phyloP scores from a whole-genome alignment of 768 basidiomycete species.

The Mycena belliarum region DNA sequence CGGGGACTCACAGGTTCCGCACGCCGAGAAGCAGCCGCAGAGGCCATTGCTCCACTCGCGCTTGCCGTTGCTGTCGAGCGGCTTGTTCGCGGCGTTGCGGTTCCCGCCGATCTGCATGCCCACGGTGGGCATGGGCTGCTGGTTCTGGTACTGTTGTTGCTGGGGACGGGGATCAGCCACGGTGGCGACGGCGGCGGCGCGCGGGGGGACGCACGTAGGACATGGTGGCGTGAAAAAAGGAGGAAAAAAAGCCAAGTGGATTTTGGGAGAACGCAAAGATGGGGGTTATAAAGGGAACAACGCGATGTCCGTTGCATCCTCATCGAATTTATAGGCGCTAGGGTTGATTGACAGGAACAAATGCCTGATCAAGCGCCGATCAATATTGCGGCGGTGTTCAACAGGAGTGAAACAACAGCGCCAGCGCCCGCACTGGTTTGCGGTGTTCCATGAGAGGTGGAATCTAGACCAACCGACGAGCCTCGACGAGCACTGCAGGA shows the following conservation, averaged over 20 bases:
- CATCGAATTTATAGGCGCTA: too few relatives aligned
- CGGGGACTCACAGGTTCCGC: slow-evolving; percentile 28
- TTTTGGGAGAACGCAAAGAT: background rate
- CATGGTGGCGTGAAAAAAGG: slow-evolving; percentile 4
- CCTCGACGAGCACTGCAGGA: too few relatives aligned
- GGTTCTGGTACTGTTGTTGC: slow-evolving; percentile 18
- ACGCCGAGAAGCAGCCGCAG: slow-evolving; percentile 28
- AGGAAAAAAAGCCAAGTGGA: slow-evolving; percentile 1
- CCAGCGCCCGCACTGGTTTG: too few relatives aligned
- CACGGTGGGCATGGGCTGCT: slow-evolving; percentile 21
- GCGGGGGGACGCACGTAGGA: slow-evolving; percentile 13
- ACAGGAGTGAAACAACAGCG: too few relatives aligned
- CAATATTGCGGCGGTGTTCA: too few relatives aligned
- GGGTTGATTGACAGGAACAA: too few relatives aligned
- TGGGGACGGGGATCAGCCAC: background rate
- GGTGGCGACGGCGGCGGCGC: background rate
- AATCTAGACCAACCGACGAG: too few relatives aligned
- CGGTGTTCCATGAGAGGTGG: too few relatives aligned
- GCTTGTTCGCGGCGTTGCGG: slow-evolving; percentile 29
- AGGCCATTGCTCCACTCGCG: slow-evolving; percentile 34
- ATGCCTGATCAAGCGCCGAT: too few relatives aligned
- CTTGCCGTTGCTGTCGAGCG: slow-evolving; percentile 27
- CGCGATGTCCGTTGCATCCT: too few relatives aligned
- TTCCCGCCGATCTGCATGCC: slow-evolving; percentile 28
- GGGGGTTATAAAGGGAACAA: background rate